A percentile compares a stretch with the other conserved stretches of the same genome.
These are phyloP conservation scores for Aspergillus terreus DNA, from an alignment of 2,329 filamentous ascomycete species.

Conservation along the genomic window DNA sequence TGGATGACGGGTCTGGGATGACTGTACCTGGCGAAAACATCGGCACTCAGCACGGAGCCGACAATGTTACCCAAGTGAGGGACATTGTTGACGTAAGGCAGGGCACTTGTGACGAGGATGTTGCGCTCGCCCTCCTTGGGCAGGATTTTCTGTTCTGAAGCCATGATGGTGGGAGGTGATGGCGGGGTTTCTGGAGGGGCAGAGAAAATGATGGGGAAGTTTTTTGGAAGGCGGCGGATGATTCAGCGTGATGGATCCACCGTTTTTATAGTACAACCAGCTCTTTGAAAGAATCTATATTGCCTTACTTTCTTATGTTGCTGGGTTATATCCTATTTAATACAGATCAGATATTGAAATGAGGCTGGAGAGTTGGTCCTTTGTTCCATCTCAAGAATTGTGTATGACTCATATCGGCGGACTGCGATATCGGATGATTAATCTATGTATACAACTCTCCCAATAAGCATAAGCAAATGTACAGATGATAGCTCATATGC, in stretches of 20 bases:
- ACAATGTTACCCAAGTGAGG: conserved; percentile 88
- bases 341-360: too few species aligned
- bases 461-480: too few species aligned
- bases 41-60: conserved; percentile 81
- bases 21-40: conserved; percentile 64
- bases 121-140: conserved; percentile 75
- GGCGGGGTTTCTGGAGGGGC: conserved; percentile 14
- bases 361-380: too few species aligned
- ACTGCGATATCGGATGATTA: too few species aligned
- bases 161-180: conserved; percentile 20
- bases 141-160: conserved; percentile 46
- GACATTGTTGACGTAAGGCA: conserved; percentile 78
- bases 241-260: conserved; percentile 10
- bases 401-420: too few species aligned
- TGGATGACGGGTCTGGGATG: conserved; percentile 33
- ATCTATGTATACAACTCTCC: too few species aligned
- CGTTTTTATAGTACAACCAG: too few species aligned
- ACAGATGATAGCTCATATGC: too few species aligned
- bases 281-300: too few species aligned
- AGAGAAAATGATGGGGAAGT: conserved; percentile 6
- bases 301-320: too few species aligned
- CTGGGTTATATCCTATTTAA: too few species aligned
- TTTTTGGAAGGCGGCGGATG: conserved; percentile 14
- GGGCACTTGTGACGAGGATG: conserved; percentile 83
- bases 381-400: too few species aligned